These are phyloP conservation scores for Polytrichum commune DNA, from an alignment of 225 moss, liverwort and hornwort genomes.

Conservation along the genomic window DNA sequence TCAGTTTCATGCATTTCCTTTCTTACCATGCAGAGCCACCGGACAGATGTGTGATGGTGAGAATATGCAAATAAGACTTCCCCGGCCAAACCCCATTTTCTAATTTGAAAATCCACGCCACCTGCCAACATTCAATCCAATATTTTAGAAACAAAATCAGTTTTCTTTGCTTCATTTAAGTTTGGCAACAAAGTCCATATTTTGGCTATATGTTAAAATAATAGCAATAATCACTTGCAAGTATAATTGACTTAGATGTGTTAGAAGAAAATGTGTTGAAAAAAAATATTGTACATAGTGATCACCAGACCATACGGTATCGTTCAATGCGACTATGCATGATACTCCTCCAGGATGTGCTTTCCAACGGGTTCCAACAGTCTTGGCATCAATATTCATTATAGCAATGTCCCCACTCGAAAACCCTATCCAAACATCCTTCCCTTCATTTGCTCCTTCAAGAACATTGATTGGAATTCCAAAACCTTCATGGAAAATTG, in stretches of 20 bases:
- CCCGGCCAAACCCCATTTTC: constrained; percentile 69
- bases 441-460: constrained; percentile 30
- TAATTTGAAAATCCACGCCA: constrained; percentile 78
- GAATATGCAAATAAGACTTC: constrained; percentile 48
- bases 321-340: constrained; percentile 53
- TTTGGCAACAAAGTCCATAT: too few species aligned
- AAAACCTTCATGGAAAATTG: constrained; percentile 29
- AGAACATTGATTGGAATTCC: constrained; percentile 43
- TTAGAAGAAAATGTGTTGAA: too few species aligned
- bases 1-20: constrained; percentile 33
- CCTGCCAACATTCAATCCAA: constrained; percentile 23
- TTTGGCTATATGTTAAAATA: too few species aligned
- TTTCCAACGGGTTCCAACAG: constrained; percentile 25
- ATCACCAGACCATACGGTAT: constrained; percentile 85
- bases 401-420: constrained; percentile 37
- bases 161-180: too few species aligned
- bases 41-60: constrained; percentile 71
- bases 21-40: constrained; percentile 54
- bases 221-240: too few species aligned
- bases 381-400: constrained; percentile 24
- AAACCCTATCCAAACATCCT: constrained; percentile 38
- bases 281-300: constrained; percentile 50
- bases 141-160: too few species aligned
- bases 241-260: too few species aligned
- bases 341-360: constrained; percentile 40